phyloP scores from a whole-genome alignment of 2,329 filamentous ascomycete species.

The Cercospora citrullina region DNA sequence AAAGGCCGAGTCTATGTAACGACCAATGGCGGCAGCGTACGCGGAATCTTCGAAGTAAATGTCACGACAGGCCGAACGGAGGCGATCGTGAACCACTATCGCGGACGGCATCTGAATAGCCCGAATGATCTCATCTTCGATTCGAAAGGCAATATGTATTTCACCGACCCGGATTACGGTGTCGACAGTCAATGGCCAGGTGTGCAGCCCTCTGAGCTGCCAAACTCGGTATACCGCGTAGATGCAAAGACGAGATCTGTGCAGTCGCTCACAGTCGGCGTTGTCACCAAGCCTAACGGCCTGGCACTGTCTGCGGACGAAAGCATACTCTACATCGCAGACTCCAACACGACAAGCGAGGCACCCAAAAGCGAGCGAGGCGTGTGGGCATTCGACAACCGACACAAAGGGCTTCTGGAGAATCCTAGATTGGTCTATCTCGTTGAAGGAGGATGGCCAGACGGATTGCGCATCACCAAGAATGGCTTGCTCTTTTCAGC shows the following conservation, averaged over 20 bases:
- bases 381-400: conserved; percentile 35
- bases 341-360: conserved; percentile 26
- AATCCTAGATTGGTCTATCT: conserved; percentile 40
- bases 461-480: conserved; percentile 26
- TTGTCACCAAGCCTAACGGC: conserved; percentile 38
- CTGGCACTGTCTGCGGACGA: conserved; percentile 31
- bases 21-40: conserved; percentile 29
- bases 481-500: conserved; percentile 24
- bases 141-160: conserved; percentile 43
- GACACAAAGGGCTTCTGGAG: conserved; percentile 19
- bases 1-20: conserved; percentile 27
- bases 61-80: conserved; percentile 24
- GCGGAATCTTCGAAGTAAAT: conserved; percentile 27
- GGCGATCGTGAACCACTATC: conserved; percentile 58
- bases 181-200: conserved; percentile 51
- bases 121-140: conserved; percentile 58
- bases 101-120: conserved; percentile 61
- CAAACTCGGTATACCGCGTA: conserved; percentile 60
- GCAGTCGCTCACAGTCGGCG: conserved; percentile 53
- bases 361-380: conserved; percentile 42
- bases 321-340: conserved; percentile 31
- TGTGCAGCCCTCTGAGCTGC: conserved; percentile 55
- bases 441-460: conserved; percentile 41
- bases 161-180: conserved; percentile 37
- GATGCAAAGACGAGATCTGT: conserved; percentile 53